Evolutionary conservation across 1,284 basidiomycete genomes (phyloP).

Genomic region (Trametes pubescens): DNA sequence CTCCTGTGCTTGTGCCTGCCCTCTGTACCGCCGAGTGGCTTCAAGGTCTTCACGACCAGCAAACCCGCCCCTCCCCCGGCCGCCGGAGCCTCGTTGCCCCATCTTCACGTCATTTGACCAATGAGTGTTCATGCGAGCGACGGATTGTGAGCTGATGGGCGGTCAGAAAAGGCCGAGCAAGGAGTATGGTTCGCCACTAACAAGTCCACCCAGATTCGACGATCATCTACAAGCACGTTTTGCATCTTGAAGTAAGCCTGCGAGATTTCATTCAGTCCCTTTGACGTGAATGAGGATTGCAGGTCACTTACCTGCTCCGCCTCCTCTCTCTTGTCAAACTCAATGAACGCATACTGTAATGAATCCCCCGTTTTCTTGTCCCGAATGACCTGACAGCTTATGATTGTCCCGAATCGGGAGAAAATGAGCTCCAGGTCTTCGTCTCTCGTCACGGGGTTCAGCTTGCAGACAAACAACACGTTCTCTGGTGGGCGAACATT

Average conservation of each 20-base stretch:
- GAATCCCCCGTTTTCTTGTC: slow-evolving; percentile 97
- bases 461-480: slow-evolving; percentile 98
- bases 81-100: slow-evolving; percentile 50
- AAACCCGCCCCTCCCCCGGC: slow-evolving; percentile 54
- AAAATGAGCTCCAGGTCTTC: slow-evolving; percentile 99
- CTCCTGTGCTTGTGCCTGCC: slow-evolving; percentile 47
- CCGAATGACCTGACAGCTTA: slow-evolving; percentile 97
- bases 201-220: slow-evolving; percentile 99
- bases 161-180: slow-evolving; percentile 22
- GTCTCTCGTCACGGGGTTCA: slow-evolving; percentile 94
- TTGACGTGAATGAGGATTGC: too few relatives aligned
- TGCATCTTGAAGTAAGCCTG: slow-evolving; percentile 99
- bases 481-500: slow-evolving; percentile 98
- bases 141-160: slow-evolving; percentile 83
- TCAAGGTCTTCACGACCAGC: slow-evolving; percentile 79
- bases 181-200: slow-evolving; percentile 45
- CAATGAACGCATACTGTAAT: slow-evolving; percentile 98
- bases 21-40: slow-evolving; percentile 70
- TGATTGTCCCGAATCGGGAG: slow-evolving; percentile 92
- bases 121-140: slow-evolving; percentile 72
- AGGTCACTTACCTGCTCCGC: slow-evolving; percentile 89
- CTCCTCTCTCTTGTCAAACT: slow-evolving; percentile 93
- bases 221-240: slow-evolving; percentile 98
- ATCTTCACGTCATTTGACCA: slow-evolving; percentile 81
- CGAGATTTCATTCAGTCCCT: too few relatives aligned